Conservation (phyloP, 768 basidiomycete species). For the Podaxis mareebaensis region DNA sequence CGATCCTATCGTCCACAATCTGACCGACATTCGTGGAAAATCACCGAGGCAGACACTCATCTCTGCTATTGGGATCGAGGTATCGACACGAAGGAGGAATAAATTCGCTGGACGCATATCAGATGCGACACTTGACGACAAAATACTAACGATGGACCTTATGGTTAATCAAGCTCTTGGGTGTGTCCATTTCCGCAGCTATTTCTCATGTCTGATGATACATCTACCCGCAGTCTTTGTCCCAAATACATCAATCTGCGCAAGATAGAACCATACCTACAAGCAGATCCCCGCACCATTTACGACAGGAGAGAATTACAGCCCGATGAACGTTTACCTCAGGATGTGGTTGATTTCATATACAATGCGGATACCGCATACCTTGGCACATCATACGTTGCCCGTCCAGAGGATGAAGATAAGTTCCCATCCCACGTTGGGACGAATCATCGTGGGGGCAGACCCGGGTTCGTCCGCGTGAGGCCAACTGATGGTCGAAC, state of each 20-base stretch:
- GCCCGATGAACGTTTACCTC: constrained; percentile 43
- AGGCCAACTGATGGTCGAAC: constrained; percentile 51
- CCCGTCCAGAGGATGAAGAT: constrained; percentile 36
- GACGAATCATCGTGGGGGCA: constrained; percentile 65
- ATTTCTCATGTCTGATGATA: neutral
- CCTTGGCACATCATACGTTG: constrained; percentile 52
- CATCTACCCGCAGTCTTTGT: constrained; percentile 47
- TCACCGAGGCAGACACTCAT: constrained; percentile 31
- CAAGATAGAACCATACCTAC: constrained; percentile 42
- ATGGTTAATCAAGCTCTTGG: constrained; percentile 57
- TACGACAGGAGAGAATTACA: constrained; percentile 35
- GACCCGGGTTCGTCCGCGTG: constrained; percentile 63
- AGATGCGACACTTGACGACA: constrained; percentile 24
- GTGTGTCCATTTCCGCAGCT: constrained; percentile 32
- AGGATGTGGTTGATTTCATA: constrained; percentile 49
- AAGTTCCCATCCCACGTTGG: constrained; percentile 57
- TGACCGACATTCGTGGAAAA: constrained; percentile 21
- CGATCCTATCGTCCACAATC: constrained; percentile 50
- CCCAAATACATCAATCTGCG: constrained; percentile 69
- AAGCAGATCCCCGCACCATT: constrained; percentile 38
- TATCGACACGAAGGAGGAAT: constrained; percentile 56
- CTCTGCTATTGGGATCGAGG: constrained; percentile 64
- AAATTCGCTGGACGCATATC: constrained; percentile 53
- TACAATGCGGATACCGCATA: constrained; percentile 52
- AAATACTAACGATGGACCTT: constrained; percentile 33